Base-by-base conservation (phyloP, 306 rosid genomes). In the Vigna reflexopilosa region DNA sequence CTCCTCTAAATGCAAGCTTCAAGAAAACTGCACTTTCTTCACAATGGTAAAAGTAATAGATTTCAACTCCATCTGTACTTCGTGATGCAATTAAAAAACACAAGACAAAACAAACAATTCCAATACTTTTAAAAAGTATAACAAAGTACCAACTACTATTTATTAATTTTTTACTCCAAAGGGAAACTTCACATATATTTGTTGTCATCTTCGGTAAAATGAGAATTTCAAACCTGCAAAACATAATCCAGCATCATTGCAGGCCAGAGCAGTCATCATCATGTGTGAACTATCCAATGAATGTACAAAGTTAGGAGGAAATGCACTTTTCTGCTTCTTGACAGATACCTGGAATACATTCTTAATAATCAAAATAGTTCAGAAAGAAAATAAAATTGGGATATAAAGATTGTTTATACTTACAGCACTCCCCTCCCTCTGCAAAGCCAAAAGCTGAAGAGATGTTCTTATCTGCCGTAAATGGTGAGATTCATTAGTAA, bases 251-350 rank as follows among this genome's bases (percentile, higher is more conserved):
- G 93, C 86, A 47, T 93, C 91, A 76, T 87, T 86, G 83, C 98
- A 89, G 81, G 93, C 96, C 63, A 93, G 88, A 67, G 98, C 98
- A 68, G 96, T 93, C 91, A 90, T 82, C 98, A 93, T 93, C 98
- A 90, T 93, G 80, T 90, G 97, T 17, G 96, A 83, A 80, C 96
- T 90, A 19, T 93, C 97, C 57, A 93, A 89, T 15, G 96, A 93
- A 86, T 93, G 94, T 30, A 93, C 96, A 74, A 81, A 92, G 80
- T 92, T 92, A 59, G 97, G 97, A 55, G 97, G 97, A 82, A 90
- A 93, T 54, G 97, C 97, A 40, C 96, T 90, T 84, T 87, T 90
- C 72, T 90, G 97, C 81, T 90, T 93, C 84, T 87, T 87, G 66
- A 72, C 77, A 86, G 91, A 87, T 67, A 93, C 85, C 97, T 89